Conservation (phyloP, 2,329 filamentous ascomycete genomes). For the Cladosporium colombiae region DNA sequence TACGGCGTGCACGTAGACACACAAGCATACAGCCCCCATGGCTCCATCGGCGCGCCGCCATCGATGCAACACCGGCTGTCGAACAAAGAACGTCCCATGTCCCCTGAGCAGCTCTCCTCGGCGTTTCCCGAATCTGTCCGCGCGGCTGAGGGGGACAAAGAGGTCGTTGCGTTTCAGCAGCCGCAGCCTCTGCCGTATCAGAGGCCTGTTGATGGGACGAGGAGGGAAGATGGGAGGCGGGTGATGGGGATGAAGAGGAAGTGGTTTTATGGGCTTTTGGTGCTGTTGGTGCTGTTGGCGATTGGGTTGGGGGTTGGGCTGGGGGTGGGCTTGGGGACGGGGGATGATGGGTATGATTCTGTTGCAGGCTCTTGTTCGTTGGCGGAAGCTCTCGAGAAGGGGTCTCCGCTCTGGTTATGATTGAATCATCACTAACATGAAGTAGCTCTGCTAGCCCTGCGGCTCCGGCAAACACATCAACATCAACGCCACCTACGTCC, state of each 20-base stretch:
- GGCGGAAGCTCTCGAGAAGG: background rate
- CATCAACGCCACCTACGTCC: constrained; percentile 9
- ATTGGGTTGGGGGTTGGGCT: constrained; percentile 41
- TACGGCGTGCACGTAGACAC: constrained; percentile 22
- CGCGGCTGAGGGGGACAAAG: constrained; percentile 33
- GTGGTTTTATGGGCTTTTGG: constrained; percentile 28
- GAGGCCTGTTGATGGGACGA: constrained; percentile 12
- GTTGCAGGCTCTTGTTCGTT: background rate
- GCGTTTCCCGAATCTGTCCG: constrained; percentile 33
- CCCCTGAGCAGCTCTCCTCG: constrained; percentile 29
- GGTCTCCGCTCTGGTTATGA: background rate
- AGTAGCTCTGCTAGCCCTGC: background rate
- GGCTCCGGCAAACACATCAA: background rate
- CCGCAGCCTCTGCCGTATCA: constrained; percentile 23
- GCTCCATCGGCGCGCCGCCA: constrained; percentile 2
- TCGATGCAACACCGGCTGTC: constrained; percentile 24
- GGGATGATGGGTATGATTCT: constrained; percentile 28
- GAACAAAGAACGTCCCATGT: constrained; percentile 28
- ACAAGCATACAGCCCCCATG: constrained; percentile 26
- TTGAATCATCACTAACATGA: background rate
- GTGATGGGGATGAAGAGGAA: constrained; percentile 27
- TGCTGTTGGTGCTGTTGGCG: constrained; percentile 31
- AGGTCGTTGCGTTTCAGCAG: constrained; percentile 28
- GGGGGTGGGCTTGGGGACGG: constrained; percentile 41
- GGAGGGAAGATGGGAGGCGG: constrained; percentile 19